Percentiles rank a stretch among this genome's conserved stretches.
Evolutionary conservation across 2,329 filamentous ascomycete genomes (phyloP).

Genomic region (Triangularia verruculosa): DNA sequence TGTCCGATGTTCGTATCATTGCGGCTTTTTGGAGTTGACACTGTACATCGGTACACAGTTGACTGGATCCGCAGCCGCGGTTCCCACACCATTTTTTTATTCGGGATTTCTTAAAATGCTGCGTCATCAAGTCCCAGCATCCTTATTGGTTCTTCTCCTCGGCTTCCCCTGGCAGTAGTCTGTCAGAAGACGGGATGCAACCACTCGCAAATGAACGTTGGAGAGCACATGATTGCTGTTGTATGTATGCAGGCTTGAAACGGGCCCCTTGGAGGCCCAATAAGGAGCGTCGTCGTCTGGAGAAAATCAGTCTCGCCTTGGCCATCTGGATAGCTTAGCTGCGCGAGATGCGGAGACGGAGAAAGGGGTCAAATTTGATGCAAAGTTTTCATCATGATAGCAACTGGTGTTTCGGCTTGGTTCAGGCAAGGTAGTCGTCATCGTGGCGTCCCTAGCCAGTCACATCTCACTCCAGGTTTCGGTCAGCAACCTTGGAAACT

Average conservation of each 20-base stretch:
- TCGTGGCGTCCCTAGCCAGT: not conserved
- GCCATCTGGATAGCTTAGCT: not conserved
- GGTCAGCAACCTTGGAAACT: not conserved
- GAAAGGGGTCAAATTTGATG: not conserved
- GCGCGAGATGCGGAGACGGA: not conserved
- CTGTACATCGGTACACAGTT: too few species aligned
- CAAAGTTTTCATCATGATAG: not conserved
- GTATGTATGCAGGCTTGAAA: conserved; percentile 22
- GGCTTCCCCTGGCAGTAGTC: conserved; percentile 8
- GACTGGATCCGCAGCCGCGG: not conserved
- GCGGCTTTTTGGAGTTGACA: not conserved
- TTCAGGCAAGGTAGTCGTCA: too few species aligned
- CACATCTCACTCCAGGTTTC: not conserved
- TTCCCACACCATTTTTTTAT: not conserved
- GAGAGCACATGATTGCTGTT: conserved; percentile 23
- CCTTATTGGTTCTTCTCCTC: conserved; percentile 1
- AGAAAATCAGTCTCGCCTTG: not conserved
- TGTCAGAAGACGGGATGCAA: conserved; percentile 8
- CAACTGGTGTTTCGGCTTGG: too few species aligned
- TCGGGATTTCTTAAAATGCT: not conserved
- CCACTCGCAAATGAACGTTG: conserved; percentile 13
- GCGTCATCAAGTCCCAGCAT: not conserved
- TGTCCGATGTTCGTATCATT: not conserved
- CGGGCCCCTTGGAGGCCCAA: not conserved
- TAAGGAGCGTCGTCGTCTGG: not conserved